phyloP scores from a whole-genome alignment of 768 basidiomycete genomes.

The Russula abietina region DNA sequence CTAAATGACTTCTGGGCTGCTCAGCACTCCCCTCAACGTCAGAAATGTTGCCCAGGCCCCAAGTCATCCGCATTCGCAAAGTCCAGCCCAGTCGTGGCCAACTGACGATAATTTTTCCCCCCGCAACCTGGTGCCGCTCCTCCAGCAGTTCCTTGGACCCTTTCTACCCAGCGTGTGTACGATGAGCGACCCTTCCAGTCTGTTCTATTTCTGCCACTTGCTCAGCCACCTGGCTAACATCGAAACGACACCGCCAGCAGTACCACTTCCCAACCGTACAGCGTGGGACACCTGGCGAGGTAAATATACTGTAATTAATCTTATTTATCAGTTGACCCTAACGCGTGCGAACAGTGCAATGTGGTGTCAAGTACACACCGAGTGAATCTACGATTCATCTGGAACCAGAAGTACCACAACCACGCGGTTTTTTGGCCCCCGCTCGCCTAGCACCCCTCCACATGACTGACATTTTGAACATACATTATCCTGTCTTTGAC shows the following conservation, averaged over 20 bases:
- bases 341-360: constrained; percentile 45
- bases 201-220: not conserved
- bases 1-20: no score
- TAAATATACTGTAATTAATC: constrained; percentile 28
- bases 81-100: not conserved
- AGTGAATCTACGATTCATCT: constrained; percentile 49
- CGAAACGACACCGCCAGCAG: constrained; percentile 4
- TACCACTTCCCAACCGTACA: constrained; percentile 21
- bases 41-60: no score
- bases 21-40: not conserved
- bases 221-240: constrained; percentile 13
- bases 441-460: no score
- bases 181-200: not conserved
- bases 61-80: not conserved
- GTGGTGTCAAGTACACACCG: constrained; percentile 48
- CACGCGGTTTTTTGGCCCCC: constrained; percentile 69
- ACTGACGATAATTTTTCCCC: constrained; percentile 12
- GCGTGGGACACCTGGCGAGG: constrained; percentile 41
- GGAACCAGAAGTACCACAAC: constrained; percentile 52
- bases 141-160: constrained; percentile 1
- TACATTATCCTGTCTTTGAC: not conserved
- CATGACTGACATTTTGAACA: not conserved
- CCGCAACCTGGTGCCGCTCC: not conserved
- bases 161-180: not conserved
- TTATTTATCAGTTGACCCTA: not conserved